Conservation (phyloP, 768 basidiomycete genomes). For the Podaxis rugospora region DNA sequence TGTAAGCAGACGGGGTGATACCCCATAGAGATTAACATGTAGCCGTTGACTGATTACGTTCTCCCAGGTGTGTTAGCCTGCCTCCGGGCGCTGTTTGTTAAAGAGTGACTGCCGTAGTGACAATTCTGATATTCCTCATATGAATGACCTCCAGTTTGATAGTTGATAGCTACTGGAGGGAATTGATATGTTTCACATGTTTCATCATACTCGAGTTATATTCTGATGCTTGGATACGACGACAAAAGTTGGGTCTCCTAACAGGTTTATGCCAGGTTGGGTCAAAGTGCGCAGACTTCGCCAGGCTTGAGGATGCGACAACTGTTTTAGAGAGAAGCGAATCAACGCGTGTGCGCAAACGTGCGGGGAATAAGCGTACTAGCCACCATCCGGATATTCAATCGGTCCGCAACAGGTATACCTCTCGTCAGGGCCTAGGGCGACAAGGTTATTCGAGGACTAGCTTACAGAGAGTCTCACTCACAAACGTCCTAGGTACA, state of each 20-base stretch:
- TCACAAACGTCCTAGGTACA: background rate
- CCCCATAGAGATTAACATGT: background rate
- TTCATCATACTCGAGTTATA: too few species aligned
- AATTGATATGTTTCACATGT: background rate
- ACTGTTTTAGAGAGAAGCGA: background rate
- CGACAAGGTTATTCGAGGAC: background rate
- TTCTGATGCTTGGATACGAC: background rate
- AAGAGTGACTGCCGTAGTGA: background rate
- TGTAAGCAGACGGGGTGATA: background rate
- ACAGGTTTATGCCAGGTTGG: too few species aligned
- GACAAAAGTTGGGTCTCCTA: background rate
- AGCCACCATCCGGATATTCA: constrained; percentile 7
- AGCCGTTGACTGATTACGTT: background rate
- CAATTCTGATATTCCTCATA: background rate
- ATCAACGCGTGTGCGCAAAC: background rate
- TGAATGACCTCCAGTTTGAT: background rate
- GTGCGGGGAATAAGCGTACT: background rate
- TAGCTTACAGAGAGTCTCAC: background rate
- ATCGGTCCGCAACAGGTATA: constrained; percentile 15
- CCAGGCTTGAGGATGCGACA: constrained; percentile 17
- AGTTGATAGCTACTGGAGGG: background rate
- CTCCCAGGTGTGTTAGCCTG: background rate
- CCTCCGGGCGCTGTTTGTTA: background rate
- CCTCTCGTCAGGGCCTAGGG: background rate
- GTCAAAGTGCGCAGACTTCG: constrained; percentile 14